A percentile compares a stretch with the other conserved stretches of the same genome.
Conservation (phyloP, 225 moss, liverwort and hornwort species). For the Thuidium tamariscinum region DNA sequence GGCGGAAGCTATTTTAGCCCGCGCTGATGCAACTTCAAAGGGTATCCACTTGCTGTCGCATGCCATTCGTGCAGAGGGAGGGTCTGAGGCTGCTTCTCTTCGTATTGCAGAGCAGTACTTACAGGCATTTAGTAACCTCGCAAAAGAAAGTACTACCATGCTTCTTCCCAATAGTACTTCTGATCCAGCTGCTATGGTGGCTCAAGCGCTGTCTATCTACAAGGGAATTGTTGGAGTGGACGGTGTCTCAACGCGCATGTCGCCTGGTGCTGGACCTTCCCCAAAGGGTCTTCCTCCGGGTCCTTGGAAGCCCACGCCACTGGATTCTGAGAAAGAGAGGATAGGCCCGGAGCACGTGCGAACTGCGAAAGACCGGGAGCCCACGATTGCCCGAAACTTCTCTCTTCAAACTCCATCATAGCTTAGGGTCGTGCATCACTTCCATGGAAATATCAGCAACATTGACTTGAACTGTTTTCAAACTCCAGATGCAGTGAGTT, state of each 20-base stretch:
- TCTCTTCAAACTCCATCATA: constrained; percentile 33
- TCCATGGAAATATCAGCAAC: not conserved
- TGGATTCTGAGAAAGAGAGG: constrained; percentile 35
- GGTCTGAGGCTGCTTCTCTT: constrained; percentile 90
- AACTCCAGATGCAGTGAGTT: not conserved
- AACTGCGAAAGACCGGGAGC: constrained; percentile 2
- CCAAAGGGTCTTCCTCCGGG: constrained; percentile 14
- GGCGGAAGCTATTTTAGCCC: constrained; percentile 91
- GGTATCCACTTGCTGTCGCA: constrained; percentile 71
- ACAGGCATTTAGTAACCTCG: constrained; percentile 83
- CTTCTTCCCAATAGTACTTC: constrained; percentile 73
- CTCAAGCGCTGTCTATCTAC: constrained; percentile 96
- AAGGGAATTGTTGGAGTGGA: constrained; percentile 85
- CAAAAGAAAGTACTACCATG: constrained; percentile 93
- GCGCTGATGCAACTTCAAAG: constrained; percentile 89
- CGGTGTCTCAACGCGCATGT: constrained; percentile 53
- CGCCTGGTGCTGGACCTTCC: constrained; percentile 14
- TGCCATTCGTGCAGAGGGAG: constrained; percentile 79
- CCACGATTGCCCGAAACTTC: constrained; percentile 5
- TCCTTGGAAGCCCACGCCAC: constrained; percentile 39
- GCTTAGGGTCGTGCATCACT: not conserved
- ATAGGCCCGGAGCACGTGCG: not conserved
- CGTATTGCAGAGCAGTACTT: constrained; percentile 91
- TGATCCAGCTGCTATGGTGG: constrained; percentile 95
- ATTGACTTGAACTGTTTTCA: not conserved